Base-by-base conservation (phyloP, 2,329 filamentous ascomycete species). In the Endoconidiophora polonica region DNA sequence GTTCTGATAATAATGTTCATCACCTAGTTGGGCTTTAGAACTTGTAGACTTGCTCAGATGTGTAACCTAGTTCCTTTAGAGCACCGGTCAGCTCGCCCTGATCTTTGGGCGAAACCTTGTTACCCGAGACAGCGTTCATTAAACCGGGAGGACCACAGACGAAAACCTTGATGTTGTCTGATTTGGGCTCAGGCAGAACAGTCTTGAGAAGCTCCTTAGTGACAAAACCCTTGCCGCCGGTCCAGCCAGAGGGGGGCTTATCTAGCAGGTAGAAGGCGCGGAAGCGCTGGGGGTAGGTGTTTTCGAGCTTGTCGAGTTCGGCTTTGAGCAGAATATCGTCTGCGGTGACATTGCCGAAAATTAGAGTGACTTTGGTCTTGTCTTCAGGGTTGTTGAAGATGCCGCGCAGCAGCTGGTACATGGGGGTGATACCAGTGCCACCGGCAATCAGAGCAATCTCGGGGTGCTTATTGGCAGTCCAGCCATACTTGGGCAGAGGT, bases 331-430 rank as follows among this genome's bases (percentile, higher is more conserved):
- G 73, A 55, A 98, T 94, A 62, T 98, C 91, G 56, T 90, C 77
- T 70, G 96, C 86, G 23, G 70, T 71, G 54, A 95, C 68, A 70
- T 96, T 98, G 58, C 86, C 91, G 62, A 90, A 95, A 37, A 98
- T 76, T 29, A 98, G 79, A 4, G 90, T 96, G 40, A 98, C 87
- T 73, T 94, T 94, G 59, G 91, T 98, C 77, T 91, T 88, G 71
- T 98, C 91, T 41, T 85, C 77, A 54, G 90, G 86, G 76, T 95
- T 94, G 68, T 82, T 86, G 79, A 96, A 94, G 69, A 98, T 94
- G 62, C 81, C 76, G 55, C 86, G 86, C 56, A 79, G 73, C 43
- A 98, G 79, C 73, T 98, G 91, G 74, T 85, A 96, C 90, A 96
- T 95, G 58, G 91, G 91, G 9, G 91, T 91, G 65, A 98, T 94